Percentiles rank a stretch among this genome's conserved stretches.
Evolutionary conservation across 345 rosid genomes (phyloP).

Genomic region (Linum trigynum): DNA sequence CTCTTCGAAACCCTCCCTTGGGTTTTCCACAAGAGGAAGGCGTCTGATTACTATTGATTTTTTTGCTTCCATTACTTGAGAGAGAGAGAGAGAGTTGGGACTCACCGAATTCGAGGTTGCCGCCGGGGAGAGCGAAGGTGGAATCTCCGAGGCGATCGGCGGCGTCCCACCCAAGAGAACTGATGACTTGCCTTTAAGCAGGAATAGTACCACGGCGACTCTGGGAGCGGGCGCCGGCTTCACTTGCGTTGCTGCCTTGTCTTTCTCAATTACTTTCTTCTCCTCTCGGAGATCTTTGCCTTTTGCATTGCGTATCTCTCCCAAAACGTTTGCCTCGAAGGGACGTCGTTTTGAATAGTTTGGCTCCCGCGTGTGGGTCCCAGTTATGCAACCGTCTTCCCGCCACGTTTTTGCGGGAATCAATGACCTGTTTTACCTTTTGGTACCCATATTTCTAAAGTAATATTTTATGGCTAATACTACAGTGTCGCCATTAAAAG

Average conservation of each 20-base stretch:
- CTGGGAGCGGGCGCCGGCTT: slow-evolving; percentile 31
- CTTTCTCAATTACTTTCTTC: slow-evolving; percentile 12
- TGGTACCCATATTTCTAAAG: too few species aligned
- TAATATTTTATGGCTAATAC: too few species aligned
- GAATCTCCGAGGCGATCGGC: slow-evolving; percentile 58
- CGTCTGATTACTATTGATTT: background rate
- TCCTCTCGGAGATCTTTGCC: background rate
- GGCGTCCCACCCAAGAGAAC: slow-evolving; percentile 77
- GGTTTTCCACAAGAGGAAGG: background rate
- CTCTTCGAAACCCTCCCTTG: slow-evolving; percentile 85
- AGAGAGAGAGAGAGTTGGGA: slow-evolving; percentile 3
- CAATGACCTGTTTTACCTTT: too few species aligned
- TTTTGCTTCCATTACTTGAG: background rate
- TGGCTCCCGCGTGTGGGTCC: too few species aligned
- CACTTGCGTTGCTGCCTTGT: slow-evolving; percentile 5
- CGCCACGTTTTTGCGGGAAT: too few species aligned
- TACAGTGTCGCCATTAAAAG: too few species aligned
- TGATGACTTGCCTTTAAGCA: slow-evolving; percentile 49
- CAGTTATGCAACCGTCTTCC: too few species aligned
- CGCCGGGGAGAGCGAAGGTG: slow-evolving; percentile 87
- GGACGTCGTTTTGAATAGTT: too few species aligned
- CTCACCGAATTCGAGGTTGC: slow-evolving; percentile 89
- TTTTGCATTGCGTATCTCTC: background rate
- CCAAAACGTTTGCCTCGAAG: background rate
- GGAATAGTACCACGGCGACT: slow-evolving; percentile 65